phyloP scores from a whole-genome alignment of 192 early-diverging fungal species.

The Podila horticola region DNA sequence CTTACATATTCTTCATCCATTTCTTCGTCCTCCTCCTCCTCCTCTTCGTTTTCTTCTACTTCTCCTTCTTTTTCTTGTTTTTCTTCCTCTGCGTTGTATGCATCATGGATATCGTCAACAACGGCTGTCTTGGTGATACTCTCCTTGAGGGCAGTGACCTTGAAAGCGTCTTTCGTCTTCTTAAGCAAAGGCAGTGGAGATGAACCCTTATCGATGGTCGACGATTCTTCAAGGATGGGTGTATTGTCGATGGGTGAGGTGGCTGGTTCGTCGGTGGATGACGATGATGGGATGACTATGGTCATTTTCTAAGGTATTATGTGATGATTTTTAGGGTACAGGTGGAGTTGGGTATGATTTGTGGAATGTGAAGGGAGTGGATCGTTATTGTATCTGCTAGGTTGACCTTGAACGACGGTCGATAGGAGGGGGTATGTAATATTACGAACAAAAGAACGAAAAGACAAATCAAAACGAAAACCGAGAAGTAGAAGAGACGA shows the following conservation, averaged over 20 bases:
- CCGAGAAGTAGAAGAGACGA: no score
- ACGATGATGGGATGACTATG: neutral
- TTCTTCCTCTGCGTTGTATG: conserved; percentile 16
- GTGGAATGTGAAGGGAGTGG: neutral
- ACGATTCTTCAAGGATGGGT: neutral
- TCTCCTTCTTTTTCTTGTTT: no score
- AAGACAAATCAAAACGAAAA: no score
- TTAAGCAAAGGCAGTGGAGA: neutral
- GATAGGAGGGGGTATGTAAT: neutral
- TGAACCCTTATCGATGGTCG: neutral
- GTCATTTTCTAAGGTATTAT: neutral
- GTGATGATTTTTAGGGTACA: neutral
- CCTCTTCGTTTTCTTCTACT: no score
- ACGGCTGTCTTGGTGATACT: conserved; percentile 16
- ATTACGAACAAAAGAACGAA: neutral
- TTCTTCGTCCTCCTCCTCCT: conserved; percentile 6
- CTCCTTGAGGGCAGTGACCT: conserved; percentile 18
- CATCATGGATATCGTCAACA: conserved; percentile 1
- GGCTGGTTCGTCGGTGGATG: neutral
- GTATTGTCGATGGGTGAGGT: neutral
- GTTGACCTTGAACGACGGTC: neutral
- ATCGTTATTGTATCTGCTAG: no score
- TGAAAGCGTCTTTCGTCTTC: neutral
- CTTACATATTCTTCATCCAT: conserved; percentile 31
- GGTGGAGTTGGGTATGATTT: neutral